phyloP scores from a whole-genome alignment of 768 basidiomycete genomes.

The Collybiopsis confluens region DNA sequence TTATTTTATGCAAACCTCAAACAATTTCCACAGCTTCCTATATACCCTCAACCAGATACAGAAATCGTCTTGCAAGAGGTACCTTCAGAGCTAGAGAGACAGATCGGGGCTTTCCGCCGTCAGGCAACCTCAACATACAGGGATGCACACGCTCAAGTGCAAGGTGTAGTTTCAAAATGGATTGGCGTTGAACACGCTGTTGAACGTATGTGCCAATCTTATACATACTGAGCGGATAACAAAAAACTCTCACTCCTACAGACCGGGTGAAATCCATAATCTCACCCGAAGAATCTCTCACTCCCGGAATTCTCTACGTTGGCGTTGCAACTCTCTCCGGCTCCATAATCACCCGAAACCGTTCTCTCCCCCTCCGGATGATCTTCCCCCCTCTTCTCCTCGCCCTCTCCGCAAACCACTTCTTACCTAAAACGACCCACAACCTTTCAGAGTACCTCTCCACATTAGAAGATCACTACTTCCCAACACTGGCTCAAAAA shows the following conservation, averaged over 20 bases:
- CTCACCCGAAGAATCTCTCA: constrained; percentile 76
- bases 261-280: constrained; percentile 81
- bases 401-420: constrained; percentile 66
- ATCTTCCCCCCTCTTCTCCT: constrained; percentile 76
- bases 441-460: constrained; percentile 67
- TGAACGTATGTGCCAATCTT: constrained; percentile 57
- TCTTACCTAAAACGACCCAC: constrained; percentile 77
- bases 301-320: constrained; percentile 87
- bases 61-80: constrained; percentile 71
- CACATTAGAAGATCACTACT: constrained; percentile 65
- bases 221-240: not conserved
- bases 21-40: constrained; percentile 59
- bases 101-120: constrained; percentile 69
- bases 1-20: too few species aligned
- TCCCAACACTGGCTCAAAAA: constrained; percentile 64
- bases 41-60: constrained; percentile 65
- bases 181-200: constrained; percentile 81
- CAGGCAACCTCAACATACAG: constrained; percentile 51
- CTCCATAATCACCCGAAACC: constrained; percentile 80
- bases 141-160: constrained; percentile 62
- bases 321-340: constrained; percentile 86
- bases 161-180: constrained; percentile 75
- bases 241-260: constrained; percentile 24
- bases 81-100: constrained; percentile 69
- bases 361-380: constrained; percentile 62